These are phyloP conservation scores for Nigrograna mackinnonii DNA, from an alignment of 2,329 filamentous ascomycete species.

Conservation along the genomic window DNA sequence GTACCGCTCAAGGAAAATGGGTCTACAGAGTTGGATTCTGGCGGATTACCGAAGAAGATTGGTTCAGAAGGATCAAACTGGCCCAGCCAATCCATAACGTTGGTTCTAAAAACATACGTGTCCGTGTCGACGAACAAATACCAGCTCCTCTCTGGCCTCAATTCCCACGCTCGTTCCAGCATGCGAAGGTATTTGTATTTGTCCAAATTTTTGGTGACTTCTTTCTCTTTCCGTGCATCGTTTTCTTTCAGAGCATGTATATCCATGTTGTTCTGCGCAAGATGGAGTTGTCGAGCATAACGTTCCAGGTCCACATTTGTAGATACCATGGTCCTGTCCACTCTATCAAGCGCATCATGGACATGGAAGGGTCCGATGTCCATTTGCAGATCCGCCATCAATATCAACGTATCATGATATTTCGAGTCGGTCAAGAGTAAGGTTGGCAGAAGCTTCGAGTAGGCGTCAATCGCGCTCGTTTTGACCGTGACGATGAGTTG, in stretches of 20 bases:
- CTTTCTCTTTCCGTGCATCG: slow-evolving; percentile 22
- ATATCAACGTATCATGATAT: slow-evolving; percentile 38
- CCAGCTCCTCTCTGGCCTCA: slow-evolving; percentile 56
- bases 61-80: slow-evolving; percentile 53
- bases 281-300: slow-evolving; percentile 37
- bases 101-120: slow-evolving; percentile 59
- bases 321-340: slow-evolving; percentile 28
- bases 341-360: slow-evolving; percentile 40
- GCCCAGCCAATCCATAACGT: slow-evolving; percentile 57
- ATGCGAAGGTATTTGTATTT: slow-evolving; percentile 45
- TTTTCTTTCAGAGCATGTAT: slow-evolving; percentile 20
- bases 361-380: slow-evolving; percentile 35
- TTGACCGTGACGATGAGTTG: slow-evolving; percentile 57
- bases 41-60: slow-evolving; percentile 55
- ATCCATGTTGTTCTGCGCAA: slow-evolving; percentile 32
- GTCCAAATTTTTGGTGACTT: slow-evolving; percentile 25
- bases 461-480: slow-evolving; percentile 60
- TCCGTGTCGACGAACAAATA: slow-evolving; percentile 64
- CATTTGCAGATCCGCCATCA: slow-evolving; percentile 44
- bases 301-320: slow-evolving; percentile 38
- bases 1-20: slow-evolving; percentile 57
- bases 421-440: slow-evolving; percentile 26
- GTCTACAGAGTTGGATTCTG: slow-evolving; percentile 34
- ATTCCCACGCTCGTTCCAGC: slow-evolving; percentile 36
- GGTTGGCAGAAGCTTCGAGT: slow-evolving; percentile 54